These are phyloP conservation scores for Taphrina wiesneri DNA, from an alignment of 1,139 yeast species.

Conservation along the genomic window DNA sequence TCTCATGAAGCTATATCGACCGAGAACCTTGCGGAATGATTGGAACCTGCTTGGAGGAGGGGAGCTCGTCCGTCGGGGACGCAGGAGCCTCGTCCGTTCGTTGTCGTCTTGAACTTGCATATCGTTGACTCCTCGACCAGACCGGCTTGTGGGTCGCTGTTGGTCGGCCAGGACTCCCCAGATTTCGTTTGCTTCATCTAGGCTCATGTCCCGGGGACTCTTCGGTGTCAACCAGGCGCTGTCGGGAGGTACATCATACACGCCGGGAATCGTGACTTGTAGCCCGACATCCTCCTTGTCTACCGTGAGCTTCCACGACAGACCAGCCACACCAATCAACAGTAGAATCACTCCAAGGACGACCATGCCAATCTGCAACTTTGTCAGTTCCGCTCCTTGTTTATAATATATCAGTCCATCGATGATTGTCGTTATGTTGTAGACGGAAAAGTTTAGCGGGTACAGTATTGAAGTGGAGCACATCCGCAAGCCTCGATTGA, in stretches of 20 bases:
- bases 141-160: background rate
- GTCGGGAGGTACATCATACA: constrained; percentile 28
- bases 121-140: background rate
- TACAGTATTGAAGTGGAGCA: constrained; percentile 77
- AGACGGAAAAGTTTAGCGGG: constrained; percentile 82
- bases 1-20: constrained; percentile 14
- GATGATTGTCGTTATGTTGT: constrained; percentile 69
- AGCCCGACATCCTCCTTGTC: constrained; percentile 30
- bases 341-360: constrained; percentile 55
- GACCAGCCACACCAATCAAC: constrained; percentile 57
- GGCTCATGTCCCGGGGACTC: constrained; percentile 14
- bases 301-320: constrained; percentile 50
- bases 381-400: constrained; percentile 51
- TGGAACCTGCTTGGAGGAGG: constrained; percentile 4
- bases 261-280: constrained; percentile 31
- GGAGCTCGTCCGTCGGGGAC: constrained; percentile 1
- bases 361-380: constrained; percentile 51
- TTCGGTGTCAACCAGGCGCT: constrained; percentile 28
- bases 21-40: constrained; percentile 7
- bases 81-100: constrained; percentile 13
- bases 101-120: background rate
- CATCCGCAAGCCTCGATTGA: constrained; percentile 70
- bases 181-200: constrained; percentile 9
- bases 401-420: constrained; percentile 71
- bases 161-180: constrained; percentile 19